These are phyloP conservation scores for Dactylellina leptospora DNA, from an alignment of 2,329 filamentous ascomycete genomes.

Conservation along the genomic window DNA sequence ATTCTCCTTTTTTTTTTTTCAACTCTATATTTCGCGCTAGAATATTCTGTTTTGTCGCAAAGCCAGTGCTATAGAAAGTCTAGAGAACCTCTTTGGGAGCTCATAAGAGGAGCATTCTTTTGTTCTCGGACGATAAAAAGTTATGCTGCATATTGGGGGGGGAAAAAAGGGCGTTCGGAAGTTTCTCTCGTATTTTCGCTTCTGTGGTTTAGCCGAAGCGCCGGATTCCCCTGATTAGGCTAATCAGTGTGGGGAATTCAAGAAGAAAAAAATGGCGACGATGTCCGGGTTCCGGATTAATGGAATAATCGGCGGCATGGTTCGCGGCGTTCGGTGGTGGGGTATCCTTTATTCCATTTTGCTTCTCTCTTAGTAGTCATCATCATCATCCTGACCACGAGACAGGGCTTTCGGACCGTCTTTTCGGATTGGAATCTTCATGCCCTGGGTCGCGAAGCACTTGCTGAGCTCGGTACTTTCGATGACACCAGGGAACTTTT, in stretches of 20 bases:
- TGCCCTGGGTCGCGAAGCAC: slow-evolving; percentile 89
- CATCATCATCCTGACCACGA: slow-evolving; percentile 47
- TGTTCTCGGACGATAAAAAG: slow-evolving; percentile 5
- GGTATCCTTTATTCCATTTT: not conserved
- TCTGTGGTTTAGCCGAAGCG: slow-evolving; percentile 42
- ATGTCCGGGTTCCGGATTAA: slow-evolving; percentile 21
- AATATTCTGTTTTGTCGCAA: not conserved
- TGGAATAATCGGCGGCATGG: slow-evolving; percentile 1
- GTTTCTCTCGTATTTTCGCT: slow-evolving; percentile 29
- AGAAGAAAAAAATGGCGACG: slow-evolving; percentile 2
- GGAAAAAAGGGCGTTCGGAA: not conserved
- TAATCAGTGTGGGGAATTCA: slow-evolving; percentile 25
- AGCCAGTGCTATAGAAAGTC: not conserved
- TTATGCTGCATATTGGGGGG: no score
- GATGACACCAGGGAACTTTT: slow-evolving; percentile 97
- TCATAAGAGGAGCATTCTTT: not conserved
- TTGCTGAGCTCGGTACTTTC: slow-evolving; percentile 92
- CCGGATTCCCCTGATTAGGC: slow-evolving; percentile 30
- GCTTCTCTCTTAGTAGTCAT: slow-evolving; percentile 33
- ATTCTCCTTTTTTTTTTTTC: slow-evolving; percentile 6
- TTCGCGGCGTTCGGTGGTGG: not conserved
- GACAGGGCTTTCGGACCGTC: slow-evolving; percentile 66
- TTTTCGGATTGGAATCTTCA: slow-evolving; percentile 95
- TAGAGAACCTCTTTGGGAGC: not conserved
- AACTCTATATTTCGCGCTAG: slow-evolving; percentile 9